phyloP scores from a whole-genome alignment of 768 basidiomycete species.

The Pulveroboletus sp. region DNA sequence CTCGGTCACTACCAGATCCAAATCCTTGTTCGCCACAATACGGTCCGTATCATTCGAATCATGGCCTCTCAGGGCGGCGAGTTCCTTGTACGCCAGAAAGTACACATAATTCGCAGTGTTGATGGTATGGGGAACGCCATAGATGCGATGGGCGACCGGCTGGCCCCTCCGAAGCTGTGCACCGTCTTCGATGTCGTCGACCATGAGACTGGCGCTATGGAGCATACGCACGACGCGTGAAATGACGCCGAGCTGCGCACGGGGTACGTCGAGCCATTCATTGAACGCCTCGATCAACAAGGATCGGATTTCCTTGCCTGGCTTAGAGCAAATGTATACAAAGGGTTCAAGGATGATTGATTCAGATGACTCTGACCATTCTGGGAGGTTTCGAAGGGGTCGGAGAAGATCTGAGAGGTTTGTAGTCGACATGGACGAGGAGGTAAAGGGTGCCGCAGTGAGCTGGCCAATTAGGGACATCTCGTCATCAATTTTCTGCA shows the following conservation, averaged over 20 bases:
- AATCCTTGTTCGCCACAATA: slow-evolving; percentile 68
- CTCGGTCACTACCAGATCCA: slow-evolving; percentile 41
- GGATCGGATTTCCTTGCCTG: slow-evolving; percentile 89
- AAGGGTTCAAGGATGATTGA: slow-evolving; percentile 74
- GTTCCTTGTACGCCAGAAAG: slow-evolving; percentile 87
- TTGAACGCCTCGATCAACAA: slow-evolving; percentile 93
- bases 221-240: slow-evolving; percentile 86
- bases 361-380: slow-evolving; percentile 36
- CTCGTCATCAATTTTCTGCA: no score
- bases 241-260: slow-evolving; percentile 65
- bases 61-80: slow-evolving; percentile 31
- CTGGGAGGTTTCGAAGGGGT: slow-evolving; percentile 15
- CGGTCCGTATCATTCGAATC: not conserved
- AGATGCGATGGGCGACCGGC: slow-evolving; percentile 92
- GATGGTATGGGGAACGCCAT: slow-evolving; percentile 94
- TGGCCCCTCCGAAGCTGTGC: slow-evolving; percentile 81
- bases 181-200: slow-evolving; percentile 94
- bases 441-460: not conserved
- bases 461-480: no score
- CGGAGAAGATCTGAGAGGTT: slow-evolving; percentile 16
- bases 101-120: slow-evolving; percentile 97
- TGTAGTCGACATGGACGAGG: slow-evolving; percentile 8
- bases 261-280: slow-evolving; percentile 79
- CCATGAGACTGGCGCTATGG: slow-evolving; percentile 90
- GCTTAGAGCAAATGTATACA: slow-evolving; percentile 73